phyloP scores from a whole-genome alignment of 257 asterid genomes.

The Voacanga thouarsii region DNA sequence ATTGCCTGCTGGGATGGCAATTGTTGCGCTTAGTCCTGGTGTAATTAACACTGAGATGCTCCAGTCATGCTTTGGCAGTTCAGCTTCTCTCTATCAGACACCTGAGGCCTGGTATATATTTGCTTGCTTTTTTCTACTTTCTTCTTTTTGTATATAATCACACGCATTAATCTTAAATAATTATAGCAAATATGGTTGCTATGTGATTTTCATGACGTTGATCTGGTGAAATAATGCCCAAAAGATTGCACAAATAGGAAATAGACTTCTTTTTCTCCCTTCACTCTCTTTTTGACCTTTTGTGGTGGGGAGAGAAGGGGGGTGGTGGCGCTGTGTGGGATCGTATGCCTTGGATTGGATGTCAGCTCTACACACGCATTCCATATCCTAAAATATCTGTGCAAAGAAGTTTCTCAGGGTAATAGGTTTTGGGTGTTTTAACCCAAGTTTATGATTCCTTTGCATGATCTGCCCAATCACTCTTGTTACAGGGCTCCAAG shows the following conservation, averaged over 20 bases:
- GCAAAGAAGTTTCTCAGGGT: background rate
- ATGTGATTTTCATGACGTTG: background rate
- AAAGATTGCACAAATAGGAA: background rate
- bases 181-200: background rate
- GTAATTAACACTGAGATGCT: conserved; percentile 94
- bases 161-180: background rate
- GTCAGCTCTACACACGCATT: background rate
- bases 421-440: background rate
- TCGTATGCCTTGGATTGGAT: too few species aligned
- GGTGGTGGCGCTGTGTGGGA: too few species aligned
- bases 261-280: background rate
- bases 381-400: background rate
- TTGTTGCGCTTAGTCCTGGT: conserved; percentile 91
- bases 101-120: conserved; percentile 78
- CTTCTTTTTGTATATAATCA: background rate
- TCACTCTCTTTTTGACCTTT: too few species aligned
- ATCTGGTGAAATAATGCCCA: background rate
- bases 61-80: conserved; percentile 82
- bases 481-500: conserved; percentile 73
- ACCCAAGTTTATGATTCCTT: background rate
- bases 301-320: too few species aligned
- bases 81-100: conserved; percentile 74
- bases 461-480: background rate
- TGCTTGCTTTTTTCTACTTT: conserved; percentile 12
- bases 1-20: conserved; percentile 77